Evolutionary conservation across 257 asterid species (phyloP), one percentile per base, ranked within the genome.

Genomic region (Verbena officinalis): DNA sequence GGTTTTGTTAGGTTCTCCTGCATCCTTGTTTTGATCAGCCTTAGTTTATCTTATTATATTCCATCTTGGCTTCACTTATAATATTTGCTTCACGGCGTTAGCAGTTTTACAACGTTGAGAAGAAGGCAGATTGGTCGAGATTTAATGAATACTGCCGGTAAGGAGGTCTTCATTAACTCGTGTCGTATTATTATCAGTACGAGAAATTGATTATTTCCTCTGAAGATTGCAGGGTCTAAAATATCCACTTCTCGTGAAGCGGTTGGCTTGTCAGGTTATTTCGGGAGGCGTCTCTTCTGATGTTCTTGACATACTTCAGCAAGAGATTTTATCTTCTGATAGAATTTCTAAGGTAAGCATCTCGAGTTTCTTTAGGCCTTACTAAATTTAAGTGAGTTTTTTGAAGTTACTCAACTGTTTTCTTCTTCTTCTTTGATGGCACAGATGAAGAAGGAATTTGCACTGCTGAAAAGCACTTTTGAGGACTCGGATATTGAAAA

Each of bases 191-290:
- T 62, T 36, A 49, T 4, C 59, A 54, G 12, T 43, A 30, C 9
- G 58, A 50, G 46, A 34, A 44, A 38, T 62, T 71, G 27, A 76
- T 60, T 73, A 1, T 70, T 21, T 40, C 54, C 55, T 71, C 68
- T 81, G 75, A 79, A 91, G 97, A 78, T 52, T 65, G 69, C 85
- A 82, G 70, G 95, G 96, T 55, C 73, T 89, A 39, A 89, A 89
- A 68, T 92, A 89, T 83, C 97, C 96, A 19, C 80, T 86, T 65
- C 76, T 89, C 5, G 85, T 80, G 72, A 92, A 92, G 83, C 83
- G 95, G 50, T 59, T 85, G 59, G 93, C 92, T 64, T 83, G 96
- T 75, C 83, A 75, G 81, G 81, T 84, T 64, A 80, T 92, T 53
- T 73, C 95, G 46, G 86, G 81, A 55, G 72, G 11, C 15, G 80